phyloP scores from a whole-genome alignment of 805 yeast species.

The Barnettozyma wickerhamii region DNA sequence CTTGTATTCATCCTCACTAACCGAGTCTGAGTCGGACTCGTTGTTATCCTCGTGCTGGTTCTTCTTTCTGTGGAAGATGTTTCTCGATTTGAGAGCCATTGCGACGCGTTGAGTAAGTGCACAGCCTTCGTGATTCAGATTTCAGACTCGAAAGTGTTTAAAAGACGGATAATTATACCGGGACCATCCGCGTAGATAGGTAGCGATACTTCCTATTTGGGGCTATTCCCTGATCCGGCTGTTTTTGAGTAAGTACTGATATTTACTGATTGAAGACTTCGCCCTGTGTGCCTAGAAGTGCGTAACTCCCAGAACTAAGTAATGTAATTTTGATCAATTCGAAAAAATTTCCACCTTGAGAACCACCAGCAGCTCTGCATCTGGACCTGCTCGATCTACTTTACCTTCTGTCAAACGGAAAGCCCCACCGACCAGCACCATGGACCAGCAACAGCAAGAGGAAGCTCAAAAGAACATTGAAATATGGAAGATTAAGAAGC shows the following conservation, averaged over 20 bases:
- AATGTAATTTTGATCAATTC: not conserved
- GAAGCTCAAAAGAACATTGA: slow-evolving; percentile 96
- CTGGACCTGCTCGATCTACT: too few relatives aligned
- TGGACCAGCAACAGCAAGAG: slow-evolving; percentile 34
- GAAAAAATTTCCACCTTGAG: not conserved
- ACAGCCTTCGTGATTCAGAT: too few relatives aligned
- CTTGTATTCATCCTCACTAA: slow-evolving; percentile 39
- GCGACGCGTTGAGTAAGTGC: not conserved
- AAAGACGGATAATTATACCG: too few relatives aligned
- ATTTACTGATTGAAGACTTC: too few relatives aligned
- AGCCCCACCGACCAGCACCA: too few relatives aligned
- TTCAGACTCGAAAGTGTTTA: too few relatives aligned
- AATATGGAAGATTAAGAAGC: slow-evolving; percentile 98
- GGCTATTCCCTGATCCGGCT: not conserved
- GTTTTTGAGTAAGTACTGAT: not conserved
- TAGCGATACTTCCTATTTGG: not conserved
- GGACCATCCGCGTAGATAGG: too few relatives aligned
- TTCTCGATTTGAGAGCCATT: slow-evolving; percentile 24
- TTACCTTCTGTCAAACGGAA: too few relatives aligned
- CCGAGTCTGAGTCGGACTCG: slow-evolving; percentile 37
- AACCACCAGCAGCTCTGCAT: too few relatives aligned
- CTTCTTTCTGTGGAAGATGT: slow-evolving; percentile 20
- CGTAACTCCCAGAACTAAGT: slow-evolving; percentile 11
- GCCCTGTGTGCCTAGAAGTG: too few relatives aligned
- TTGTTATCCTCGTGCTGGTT: slow-evolving; percentile 9